Base-by-base conservation (phyloP, 352 stramenopile genomes). In the Globisporangium orthogonon region DNA sequence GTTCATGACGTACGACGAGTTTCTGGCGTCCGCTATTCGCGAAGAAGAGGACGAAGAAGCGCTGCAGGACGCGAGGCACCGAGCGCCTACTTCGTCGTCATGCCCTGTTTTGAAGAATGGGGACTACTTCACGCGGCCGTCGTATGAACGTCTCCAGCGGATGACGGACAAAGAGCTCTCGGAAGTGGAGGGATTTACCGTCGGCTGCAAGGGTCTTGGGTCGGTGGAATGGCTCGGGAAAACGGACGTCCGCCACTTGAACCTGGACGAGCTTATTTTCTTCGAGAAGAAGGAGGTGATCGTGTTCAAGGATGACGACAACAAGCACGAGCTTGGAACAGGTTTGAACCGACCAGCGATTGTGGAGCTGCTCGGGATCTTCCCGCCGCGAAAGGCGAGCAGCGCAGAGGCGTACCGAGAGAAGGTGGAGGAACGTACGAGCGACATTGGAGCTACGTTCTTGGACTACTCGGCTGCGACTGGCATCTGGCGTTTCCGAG, bases 251-350 rank as follows among this genome's bases (percentile, higher is more conserved):
- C 82, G 82, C n/a, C 50, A 86, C 61, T 66, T 94, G 37, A 74
- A 92, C 40, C 58, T 94, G 39, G 84, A 94, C 52, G 78, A 89
- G 23, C 67, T 94, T 7, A 69, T 94, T 15, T 70, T 79, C 28
- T 91, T 94, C 46, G 78, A 91, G 64, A 87, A 83, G 69, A 91
- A 91, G 52, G 84, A 92, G 53, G 84, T 94, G 13, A 83, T 92
- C 55, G 84, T 94, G 35, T 94, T 89, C 67, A 86, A 82, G 60
- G 83, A 92, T 44, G 77, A 87, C 55, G 83, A 91, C 53, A 72
- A 86, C 58, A 92, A 94, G 58, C 83, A 92, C 54, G 68, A 74
- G 51, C 68, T 86, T 1, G 84, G 84, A 23, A 82, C 74, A 35
- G 83, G 81, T 31, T 54, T 94, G 23, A 94, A 94, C 68, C 76